Evolutionary conservation across 257 asterid genomes (phyloP).

Genomic region (Solanum commersonii): DNA sequence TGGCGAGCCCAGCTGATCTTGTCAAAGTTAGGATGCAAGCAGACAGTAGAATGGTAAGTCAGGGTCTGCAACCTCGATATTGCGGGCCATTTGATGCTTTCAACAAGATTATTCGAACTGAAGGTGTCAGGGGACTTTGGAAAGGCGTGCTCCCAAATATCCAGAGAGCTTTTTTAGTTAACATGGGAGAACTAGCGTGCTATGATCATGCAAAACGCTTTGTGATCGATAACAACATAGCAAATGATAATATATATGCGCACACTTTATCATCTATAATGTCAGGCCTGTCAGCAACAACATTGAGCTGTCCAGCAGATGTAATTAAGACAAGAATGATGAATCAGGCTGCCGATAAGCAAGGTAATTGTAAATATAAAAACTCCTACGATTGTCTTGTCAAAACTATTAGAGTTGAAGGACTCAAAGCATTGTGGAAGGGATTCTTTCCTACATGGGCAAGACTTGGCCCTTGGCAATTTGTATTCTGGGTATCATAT

Average conservation of each 20-base stretch:
- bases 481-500: conserved; percentile 83
- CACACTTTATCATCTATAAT: conserved; percentile 70
- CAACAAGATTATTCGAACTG: conserved; percentile 40
- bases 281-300: conserved; percentile 73
- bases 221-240: conserved; percentile 37
- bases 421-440: conserved; percentile 70
- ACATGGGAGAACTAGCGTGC: conserved; percentile 93
- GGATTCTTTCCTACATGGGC: conserved; percentile 96
- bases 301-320: conserved; percentile 83
- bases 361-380: conserved; percentile 25
- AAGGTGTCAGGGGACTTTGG: conserved; percentile 73
- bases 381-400: conserved; percentile 65
- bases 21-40: conserved; percentile 94
- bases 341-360: conserved; percentile 37
- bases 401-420: conserved; percentile 66
- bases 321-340: conserved; percentile 84
- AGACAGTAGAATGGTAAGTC: conserved; percentile 38
- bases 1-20: conserved; percentile 93
- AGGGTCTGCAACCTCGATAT: conserved; percentile 50
- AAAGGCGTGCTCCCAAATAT: conserved; percentile 68
- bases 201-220: conserved; percentile 73
- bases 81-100: conserved; percentile 57
- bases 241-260: conserved; percentile 60
- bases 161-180: conserved; percentile 76
- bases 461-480: conserved; percentile 97